Base-by-base conservation (phyloP, 306 rosid species). In the Benincasa hispida region DNA sequence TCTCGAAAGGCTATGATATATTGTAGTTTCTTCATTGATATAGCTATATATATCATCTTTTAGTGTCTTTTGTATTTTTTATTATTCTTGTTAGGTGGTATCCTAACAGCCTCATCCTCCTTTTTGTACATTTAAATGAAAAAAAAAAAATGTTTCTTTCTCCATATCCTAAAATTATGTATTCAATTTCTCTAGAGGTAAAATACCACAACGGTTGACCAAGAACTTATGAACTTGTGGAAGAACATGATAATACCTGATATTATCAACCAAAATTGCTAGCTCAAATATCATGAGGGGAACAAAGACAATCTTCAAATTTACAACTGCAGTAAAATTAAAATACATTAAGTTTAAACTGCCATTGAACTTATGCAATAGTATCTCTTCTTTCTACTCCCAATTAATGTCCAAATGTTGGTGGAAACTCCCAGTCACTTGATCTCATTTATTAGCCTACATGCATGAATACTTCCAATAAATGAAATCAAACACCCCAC, bases 251-350 rank as follows among this genome's bases (percentile, higher is more conserved):
- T 56, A 42, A 50, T 82, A 90, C 98, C 98, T 94, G 87, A 94
- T 70, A 82, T 94, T 94, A 84, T 94, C 97, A 77, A 90, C 74
- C 91, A 94, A 78, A 87, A 91, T 87, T 70, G 87, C 91, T 32
- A 82, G 34, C 83, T 94, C 97, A 22, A 91, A 87, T 60, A 80
- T 83, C 82, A 94, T 63, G 84, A 94, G 78, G 60, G 98, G 98
- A 68, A 82, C 73, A 87, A 94, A 91, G 81, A 87, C 96, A 77
- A 90, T 84, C 93, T 89, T 94, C 86, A 94, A 86, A 82, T 82
- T 85, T 73, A 94, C 78, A 78, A 74, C 98, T 94, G 93, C 89
- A 85, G 27, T 79, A 78, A 62, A 78, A 74, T 70, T 63, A 81
- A 86, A 27, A 76, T 55, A 41, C 7, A 21, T 69, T 39, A 69